A percentile compares a stretch with the other conserved stretches of the same genome.
These are phyloP conservation scores for Tolypocladium nubicola DNA, from an alignment of 2,329 filamentous ascomycete species.

Conservation along the genomic window DNA sequence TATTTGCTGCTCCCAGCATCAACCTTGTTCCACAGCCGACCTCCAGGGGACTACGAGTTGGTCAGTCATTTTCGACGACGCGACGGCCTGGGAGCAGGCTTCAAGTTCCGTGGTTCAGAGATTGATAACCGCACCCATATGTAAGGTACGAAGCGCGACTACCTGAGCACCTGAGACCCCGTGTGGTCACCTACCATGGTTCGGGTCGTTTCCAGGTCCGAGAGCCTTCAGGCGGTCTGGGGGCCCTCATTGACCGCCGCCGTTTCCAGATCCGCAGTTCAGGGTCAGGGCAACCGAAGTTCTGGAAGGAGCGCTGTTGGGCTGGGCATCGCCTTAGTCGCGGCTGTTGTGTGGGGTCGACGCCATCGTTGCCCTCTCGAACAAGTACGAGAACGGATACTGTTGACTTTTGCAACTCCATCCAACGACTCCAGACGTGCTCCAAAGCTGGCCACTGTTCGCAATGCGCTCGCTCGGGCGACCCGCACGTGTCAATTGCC, in stretches of 20 bases:
- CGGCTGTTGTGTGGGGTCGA: background rate
- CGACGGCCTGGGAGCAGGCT: background rate
- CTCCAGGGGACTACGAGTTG: background rate
- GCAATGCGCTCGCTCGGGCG: background rate
- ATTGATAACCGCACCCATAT: background rate
- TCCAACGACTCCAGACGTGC: background rate
- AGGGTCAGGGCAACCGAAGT: background rate
- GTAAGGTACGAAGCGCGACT: background rate
- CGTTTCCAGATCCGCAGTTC: background rate
- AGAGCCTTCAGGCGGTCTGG: background rate
- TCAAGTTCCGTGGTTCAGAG: background rate
- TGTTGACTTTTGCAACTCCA: background rate
- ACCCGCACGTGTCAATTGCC: background rate
- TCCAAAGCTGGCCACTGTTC: background rate
- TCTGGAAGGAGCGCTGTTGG: background rate
- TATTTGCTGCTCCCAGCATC: background rate
- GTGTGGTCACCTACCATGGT: background rate
- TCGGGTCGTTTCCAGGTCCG: background rate
- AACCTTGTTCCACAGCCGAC: background rate
- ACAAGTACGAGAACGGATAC: too few species aligned
- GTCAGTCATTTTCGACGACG: background rate
- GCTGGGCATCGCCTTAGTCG: background rate
- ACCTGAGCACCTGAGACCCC: background rate
- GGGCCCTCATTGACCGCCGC: background rate
- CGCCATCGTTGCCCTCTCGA: background rate